Evolutionary conservation across 306 rosid genomes (phyloP).

Genomic region (Gillenia trifoliata): DNA sequence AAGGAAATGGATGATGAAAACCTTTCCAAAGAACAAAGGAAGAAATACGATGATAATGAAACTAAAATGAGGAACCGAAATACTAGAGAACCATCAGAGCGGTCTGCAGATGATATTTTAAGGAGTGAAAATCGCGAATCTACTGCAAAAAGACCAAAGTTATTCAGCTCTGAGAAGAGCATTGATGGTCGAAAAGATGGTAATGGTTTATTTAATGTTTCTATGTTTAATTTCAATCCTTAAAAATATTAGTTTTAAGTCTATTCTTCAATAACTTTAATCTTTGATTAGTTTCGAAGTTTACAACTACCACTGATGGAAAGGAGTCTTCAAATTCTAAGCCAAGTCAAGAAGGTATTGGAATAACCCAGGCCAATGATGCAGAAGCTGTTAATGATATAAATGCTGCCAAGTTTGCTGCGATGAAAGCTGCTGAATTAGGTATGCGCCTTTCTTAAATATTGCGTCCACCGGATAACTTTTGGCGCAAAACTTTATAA

Average conservation of each 20-base stretch:
- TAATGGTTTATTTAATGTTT: slow-evolving; percentile 14
- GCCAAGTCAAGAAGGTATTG: slow-evolving; percentile 35
- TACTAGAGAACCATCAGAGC: slow-evolving; percentile 40
- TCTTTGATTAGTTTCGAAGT: slow-evolving; percentile 25
- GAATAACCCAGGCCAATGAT: slow-evolving; percentile 35
- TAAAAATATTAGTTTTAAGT: neutral
- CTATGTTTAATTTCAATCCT: neutral
- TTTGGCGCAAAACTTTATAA: neutral
- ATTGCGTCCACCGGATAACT: neutral
- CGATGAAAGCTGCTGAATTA: slow-evolving; percentile 96
- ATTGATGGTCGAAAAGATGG: slow-evolving; percentile 45
- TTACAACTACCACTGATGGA: slow-evolving; percentile 39
- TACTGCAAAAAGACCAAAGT: slow-evolving; percentile 54
- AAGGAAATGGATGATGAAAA: slow-evolving; percentile 46
- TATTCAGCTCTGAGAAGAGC: slow-evolving; percentile 37
- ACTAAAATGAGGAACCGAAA: slow-evolving; percentile 31
- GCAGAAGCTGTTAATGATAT: slow-evolving; percentile 48
- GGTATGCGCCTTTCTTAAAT: slow-evolving; percentile 35
- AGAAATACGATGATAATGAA: slow-evolving; percentile 37
- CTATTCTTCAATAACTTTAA: neutral
- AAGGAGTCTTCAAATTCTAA: slow-evolving; percentile 24
- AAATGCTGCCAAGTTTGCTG: slow-evolving; percentile 84
- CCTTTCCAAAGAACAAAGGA: slow-evolving; percentile 35
- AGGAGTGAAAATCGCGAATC: slow-evolving; percentile 44
- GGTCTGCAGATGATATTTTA: slow-evolving; percentile 14